phyloP scores from a whole-genome alignment of 2,329 filamentous ascomycete genomes.

The Pestalotiopsis sp. region DNA sequence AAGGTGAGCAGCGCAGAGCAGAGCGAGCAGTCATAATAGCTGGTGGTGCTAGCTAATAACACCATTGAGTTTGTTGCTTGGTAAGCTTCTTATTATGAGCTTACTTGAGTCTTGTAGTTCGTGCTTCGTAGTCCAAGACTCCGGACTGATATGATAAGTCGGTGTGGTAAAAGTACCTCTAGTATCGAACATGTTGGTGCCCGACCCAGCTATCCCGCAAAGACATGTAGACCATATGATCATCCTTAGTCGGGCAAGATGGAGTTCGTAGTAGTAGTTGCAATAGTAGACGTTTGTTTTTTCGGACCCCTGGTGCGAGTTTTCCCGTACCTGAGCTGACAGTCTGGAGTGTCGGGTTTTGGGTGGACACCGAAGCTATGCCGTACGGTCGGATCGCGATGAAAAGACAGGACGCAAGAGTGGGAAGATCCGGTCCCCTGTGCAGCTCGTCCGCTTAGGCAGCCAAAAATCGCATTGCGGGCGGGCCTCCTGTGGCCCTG shows the following conservation, averaged over 20 bases:
- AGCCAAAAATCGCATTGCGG: background rate
- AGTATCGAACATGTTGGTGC: background rate
- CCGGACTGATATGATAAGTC: background rate
- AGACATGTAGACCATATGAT: background rate
- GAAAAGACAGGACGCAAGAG: background rate
- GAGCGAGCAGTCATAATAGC: background rate
- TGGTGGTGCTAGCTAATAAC: background rate
- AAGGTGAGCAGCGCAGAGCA: background rate
- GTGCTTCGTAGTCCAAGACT: no score
- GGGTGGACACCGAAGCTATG: slow-evolving; percentile 1
- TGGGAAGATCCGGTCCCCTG: background rate
- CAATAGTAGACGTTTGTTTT: background rate
- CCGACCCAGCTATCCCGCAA: background rate
- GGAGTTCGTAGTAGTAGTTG: background rate
- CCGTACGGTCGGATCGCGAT: background rate
- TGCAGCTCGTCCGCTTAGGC: background rate
- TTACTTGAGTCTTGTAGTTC: no score
- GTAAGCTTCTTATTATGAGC: background rate
- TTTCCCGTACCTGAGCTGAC: background rate
- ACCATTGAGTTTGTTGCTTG: background rate
- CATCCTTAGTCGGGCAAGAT: background rate
- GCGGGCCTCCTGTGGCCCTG: background rate
- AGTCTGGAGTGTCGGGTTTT: slow-evolving; percentile 1
- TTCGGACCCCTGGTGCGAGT: background rate
- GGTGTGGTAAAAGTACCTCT: background rate